Conservation (phyloP, 176 grass and related monocot genomes). For the Ananas comosus region DNA sequence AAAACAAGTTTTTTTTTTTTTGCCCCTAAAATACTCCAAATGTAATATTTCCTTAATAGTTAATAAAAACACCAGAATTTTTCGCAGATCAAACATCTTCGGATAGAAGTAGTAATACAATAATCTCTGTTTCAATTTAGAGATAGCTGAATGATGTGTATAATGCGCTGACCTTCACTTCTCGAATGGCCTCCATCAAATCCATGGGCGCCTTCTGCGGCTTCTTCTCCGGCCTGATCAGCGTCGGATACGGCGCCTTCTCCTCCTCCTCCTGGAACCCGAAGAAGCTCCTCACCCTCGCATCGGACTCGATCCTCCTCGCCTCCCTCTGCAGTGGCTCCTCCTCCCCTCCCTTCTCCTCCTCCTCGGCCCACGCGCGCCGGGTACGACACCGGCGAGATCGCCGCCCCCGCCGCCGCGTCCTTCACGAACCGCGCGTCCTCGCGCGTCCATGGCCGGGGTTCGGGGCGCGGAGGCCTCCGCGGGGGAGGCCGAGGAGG, state of each 20-base stretch:
- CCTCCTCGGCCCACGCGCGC: neutral
- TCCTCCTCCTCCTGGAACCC: constrained; percentile 47
- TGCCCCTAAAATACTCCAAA: too few species aligned
- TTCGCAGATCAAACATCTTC: neutral
- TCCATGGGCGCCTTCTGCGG: constrained; percentile 69
- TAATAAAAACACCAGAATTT: too few species aligned
- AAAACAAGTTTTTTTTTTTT: too few species aligned
- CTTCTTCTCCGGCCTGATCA: constrained; percentile 49
- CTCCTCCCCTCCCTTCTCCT: neutral
- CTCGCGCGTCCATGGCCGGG: neutral
- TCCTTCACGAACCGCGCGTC: constrained; percentile 3
- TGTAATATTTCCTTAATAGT: too few species aligned
- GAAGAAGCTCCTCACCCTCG: constrained; percentile 28
- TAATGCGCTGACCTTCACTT: constrained; percentile 49
- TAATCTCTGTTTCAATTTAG: neutral
- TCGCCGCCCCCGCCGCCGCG: neutral
- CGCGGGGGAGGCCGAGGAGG: neutral
- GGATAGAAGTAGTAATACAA: neutral
- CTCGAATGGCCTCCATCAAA: constrained; percentile 67
- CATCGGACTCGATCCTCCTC: neutral
- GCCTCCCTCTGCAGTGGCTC: constrained; percentile 1
- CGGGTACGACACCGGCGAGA: constrained; percentile 3
- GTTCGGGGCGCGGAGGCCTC: neutral
- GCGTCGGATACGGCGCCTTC: constrained; percentile 55
- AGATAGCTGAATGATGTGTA: neutral